Evolutionary conservation across 2,329 filamentous ascomycete species (phyloP), one percentile per base, ranked within the genome.

Genomic region (Neonectria magnoliae): DNA sequence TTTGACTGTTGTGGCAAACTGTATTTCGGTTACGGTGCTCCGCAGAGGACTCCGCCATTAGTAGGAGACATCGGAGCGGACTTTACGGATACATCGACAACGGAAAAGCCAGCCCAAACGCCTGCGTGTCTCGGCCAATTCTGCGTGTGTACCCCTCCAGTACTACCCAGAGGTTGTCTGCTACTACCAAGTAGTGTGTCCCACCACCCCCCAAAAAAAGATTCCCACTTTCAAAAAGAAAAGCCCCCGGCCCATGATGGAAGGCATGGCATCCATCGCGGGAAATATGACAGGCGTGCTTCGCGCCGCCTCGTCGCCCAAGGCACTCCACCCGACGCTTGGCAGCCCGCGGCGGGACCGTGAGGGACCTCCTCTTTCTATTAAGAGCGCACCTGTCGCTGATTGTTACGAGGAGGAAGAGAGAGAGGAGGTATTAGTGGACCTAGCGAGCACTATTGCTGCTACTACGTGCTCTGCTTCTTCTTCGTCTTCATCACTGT

Each of bases 311-410:
- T 76, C 76, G 48, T 84, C 84, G 68, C 82, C 84, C 62, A 80
- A 80, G 60, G 79, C 83, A 69, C 80, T 87, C 78, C 84, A 87
- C 81, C 83, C 84, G 73, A 79, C 78, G 68, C 81, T 87, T 76
- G 81, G 80, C 76, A 79, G 77, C 67, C 71, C 73, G 65, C 64
- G 56, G 65, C 66, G 64, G 50, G 60, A 65, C 63, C 68, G 66
- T 52, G 58, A 65, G 59, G 53, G 60, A 55, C 60, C 61, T 61
- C 67, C 65, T 58, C 60, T 48, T 60, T 58, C 61, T 62, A 64
- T 66, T 68, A 71, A 67, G 48, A 70, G 53, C 60, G 48, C 68
- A 53, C 58, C 66, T 48, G 58, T 65, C 61, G 67, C 57, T 51
- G 61, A 48, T 33, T 45, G 33, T 5, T 16, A 56, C 45, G 57